phyloP scores from a whole-genome alignment of 2,329 filamentous ascomycete genomes.

The Hypoxylon sp. region DNA sequence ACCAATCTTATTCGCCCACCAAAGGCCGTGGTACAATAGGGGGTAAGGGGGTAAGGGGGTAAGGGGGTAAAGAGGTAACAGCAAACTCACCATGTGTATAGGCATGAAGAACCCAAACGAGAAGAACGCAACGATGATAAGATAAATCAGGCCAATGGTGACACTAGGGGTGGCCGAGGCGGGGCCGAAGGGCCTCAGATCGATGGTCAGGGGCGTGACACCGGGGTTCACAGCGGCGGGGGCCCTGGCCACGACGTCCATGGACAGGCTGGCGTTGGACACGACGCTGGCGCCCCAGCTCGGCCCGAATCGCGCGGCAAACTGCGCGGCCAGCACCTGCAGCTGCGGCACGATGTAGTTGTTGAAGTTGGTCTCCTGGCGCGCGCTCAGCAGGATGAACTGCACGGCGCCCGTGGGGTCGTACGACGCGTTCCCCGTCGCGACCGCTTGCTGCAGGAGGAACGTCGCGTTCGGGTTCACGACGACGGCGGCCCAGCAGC shows the following conservation, averaged over 20 bases:
- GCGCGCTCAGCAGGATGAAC: slow-evolving; percentile 67
- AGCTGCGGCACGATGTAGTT: slow-evolving; percentile 69
- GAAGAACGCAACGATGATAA: slow-evolving; percentile 78
- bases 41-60: background rate
- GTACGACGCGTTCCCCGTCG: slow-evolving; percentile 69
- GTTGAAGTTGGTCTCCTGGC: slow-evolving; percentile 69
- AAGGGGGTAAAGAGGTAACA: background rate
- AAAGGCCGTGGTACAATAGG: slow-evolving; percentile 1
- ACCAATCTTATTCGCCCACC: background rate
- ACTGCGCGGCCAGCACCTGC: slow-evolving; percentile 61
- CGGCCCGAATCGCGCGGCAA: slow-evolving; percentile 64
- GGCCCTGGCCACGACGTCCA: slow-evolving; percentile 51
- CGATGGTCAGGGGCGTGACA: slow-evolving; percentile 56
- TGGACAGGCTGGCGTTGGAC: slow-evolving; percentile 56
- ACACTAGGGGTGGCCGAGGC: slow-evolving; percentile 69
- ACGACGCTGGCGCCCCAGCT: slow-evolving; percentile 60
- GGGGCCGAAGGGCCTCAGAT: slow-evolving; percentile 72
- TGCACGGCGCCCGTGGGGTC: slow-evolving; percentile 72
- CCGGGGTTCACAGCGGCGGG: slow-evolving; percentile 54
- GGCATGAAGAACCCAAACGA: slow-evolving; percentile 76
- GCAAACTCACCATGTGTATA: slow-evolving; percentile 64
- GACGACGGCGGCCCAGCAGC: slow-evolving; percentile 73
- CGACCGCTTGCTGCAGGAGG: slow-evolving; percentile 68
- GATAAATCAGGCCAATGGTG: slow-evolving; percentile 74
- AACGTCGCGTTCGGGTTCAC: slow-evolving; percentile 74